Evolutionary conservation across 1,284 basidiomycete species (phyloP), one percentile per base, ranked within the genome.

Genomic region (Puccinia horiana): DNA sequence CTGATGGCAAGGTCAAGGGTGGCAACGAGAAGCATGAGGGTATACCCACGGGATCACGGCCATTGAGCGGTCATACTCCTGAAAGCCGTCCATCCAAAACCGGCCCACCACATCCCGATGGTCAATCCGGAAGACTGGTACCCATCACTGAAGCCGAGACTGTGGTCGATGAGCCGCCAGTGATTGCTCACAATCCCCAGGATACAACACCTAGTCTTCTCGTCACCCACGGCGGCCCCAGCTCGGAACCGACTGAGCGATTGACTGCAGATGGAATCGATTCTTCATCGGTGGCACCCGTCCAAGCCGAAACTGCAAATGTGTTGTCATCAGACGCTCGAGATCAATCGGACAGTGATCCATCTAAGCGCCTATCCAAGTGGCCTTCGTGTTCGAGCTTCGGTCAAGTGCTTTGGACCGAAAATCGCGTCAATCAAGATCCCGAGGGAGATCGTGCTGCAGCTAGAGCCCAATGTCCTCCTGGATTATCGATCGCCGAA

Each of bases 371-470:
- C 2, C 20, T 52, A 37, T 54, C 70, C 29, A 47, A 54, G 32
- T 37, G 44, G 44, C 70, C 70, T 29, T 72, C 70, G 20, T 54
- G 42, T 37, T 72, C 70, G 4, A 72, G 70, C 70, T 54, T 49
- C 52, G 44, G 32, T 52, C 70, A 32, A 18, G 42, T 54, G 16
- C 23, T 72, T 32, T 49, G 20, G 42, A 49, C 42, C 23, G 35
- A 29, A 5, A 72, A n/a, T 37, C 44, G 44, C 8, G 44, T 18
- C 4, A 32, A n/a, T 37, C 44, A 49, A 49, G 29, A 32, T 18
- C 18, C 29, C 12, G 44, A 72, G 26, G n/a, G 16, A 9, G 26
- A 52, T 40, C 44, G 44, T 12, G 40, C n/a, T 44, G 2, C 47
- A 44, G 11, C 67, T 72, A 49, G 49, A 32, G n/a, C 37, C 63